phyloP scores from a whole-genome alignment of 306 rosid species.

The Citrullus colocynthis region DNA sequence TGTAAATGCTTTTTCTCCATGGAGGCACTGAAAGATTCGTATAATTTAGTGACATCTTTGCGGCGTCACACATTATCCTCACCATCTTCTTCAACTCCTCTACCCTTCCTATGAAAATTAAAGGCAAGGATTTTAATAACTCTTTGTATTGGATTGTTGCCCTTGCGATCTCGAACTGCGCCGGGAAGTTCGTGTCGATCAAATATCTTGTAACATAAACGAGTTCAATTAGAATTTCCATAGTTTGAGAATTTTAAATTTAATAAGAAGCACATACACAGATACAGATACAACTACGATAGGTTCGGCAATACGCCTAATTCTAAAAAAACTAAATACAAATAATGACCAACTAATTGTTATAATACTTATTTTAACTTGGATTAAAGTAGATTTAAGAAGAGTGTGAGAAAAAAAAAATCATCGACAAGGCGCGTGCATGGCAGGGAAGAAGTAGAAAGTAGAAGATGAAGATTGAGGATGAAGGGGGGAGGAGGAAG shows the following conservation, averaged over 20 bases:
- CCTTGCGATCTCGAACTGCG: constrained; percentile 47
- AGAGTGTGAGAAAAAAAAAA: too few species aligned
- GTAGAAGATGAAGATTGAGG: too few species aligned
- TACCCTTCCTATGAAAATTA: constrained; percentile 30
- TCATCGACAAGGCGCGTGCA: too few species aligned
- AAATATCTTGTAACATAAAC: constrained; percentile 29
- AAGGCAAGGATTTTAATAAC: constrained; percentile 29
- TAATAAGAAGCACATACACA: too few species aligned
- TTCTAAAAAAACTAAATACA: too few species aligned
- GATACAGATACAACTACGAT: too few species aligned
- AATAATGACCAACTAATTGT: too few species aligned
- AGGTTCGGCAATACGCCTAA: too few species aligned
- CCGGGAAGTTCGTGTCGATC: constrained; percentile 42
- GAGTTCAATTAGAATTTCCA: background rate
- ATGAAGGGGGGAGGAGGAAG: too few species aligned
- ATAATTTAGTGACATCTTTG: constrained; percentile 36
- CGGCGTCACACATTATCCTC: constrained; percentile 29
- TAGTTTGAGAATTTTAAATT: background rate
- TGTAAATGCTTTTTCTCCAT: constrained; percentile 64
- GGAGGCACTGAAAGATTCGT: constrained; percentile 51
- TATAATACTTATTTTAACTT: too few species aligned
- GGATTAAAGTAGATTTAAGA: too few species aligned
- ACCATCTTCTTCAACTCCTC: constrained; percentile 53
- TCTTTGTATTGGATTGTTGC: constrained; percentile 29
- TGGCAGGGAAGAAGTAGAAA: too few species aligned